These are phyloP conservation scores for Lentinula detonsa DNA, from an alignment of 768 basidiomycete genomes.

Conservation along the genomic window DNA sequence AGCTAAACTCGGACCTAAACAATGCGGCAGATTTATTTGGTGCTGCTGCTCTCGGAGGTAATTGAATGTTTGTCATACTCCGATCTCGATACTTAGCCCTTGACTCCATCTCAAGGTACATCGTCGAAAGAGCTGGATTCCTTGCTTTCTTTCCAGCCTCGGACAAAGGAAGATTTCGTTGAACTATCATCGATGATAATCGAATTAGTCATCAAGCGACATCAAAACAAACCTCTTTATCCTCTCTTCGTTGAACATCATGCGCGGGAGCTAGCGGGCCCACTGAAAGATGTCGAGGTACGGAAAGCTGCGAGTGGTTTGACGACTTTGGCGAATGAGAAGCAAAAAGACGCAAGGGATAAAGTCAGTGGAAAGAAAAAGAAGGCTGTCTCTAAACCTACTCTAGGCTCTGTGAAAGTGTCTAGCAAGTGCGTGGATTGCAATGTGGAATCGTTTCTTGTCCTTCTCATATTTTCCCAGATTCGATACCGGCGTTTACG, in stretches of 20 bases:
- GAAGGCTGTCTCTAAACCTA: constrained; percentile 68
- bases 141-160: constrained; percentile 73
- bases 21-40: constrained; percentile 83
- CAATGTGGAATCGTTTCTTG: neutral
- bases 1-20: constrained; percentile 82
- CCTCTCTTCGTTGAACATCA: constrained; percentile 80
- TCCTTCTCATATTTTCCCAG: constrained; percentile 29
- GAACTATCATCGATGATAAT: constrained; percentile 69
- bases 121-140: constrained; percentile 62
- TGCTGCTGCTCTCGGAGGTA: constrained; percentile 58
- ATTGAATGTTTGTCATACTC: constrained; percentile 11
- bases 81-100: neutral
- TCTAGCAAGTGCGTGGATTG: constrained; percentile 45
- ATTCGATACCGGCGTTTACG: constrained; percentile 75
- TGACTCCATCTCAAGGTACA: constrained; percentile 40
- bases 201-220: constrained; percentile 68
- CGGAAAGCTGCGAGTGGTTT: constrained; percentile 82
- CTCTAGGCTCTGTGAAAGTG: constrained; percentile 65
- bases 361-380: constrained; percentile 91
- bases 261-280: constrained; percentile 63
- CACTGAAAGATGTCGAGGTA: constrained; percentile 87
- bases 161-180: constrained; percentile 86
- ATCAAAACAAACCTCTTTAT: constrained; percentile 81
- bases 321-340: constrained; percentile 89
- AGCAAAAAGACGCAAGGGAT: constrained; percentile 86